These are phyloP conservation scores for Mycena maculata DNA, from an alignment of 768 basidiomycete species.

Conservation along the genomic window DNA sequence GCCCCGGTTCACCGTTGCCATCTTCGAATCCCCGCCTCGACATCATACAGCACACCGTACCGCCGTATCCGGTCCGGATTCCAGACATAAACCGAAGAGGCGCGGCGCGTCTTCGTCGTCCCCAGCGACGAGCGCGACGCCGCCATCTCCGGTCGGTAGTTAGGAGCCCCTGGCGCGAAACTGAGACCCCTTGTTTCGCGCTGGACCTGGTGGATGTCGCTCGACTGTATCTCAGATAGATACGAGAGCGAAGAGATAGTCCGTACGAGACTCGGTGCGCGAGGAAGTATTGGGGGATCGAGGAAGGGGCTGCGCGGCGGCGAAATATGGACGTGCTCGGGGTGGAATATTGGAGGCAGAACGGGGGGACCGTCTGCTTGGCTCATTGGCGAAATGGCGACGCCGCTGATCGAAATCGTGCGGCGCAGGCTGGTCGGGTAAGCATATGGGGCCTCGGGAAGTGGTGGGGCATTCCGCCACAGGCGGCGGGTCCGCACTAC, in stretches of 20 bases:
- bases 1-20: no score
- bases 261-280: conserved; percentile 1
- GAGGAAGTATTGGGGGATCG: neutral
- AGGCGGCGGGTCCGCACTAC: neutral
- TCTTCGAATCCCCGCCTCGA: conserved; percentile 1
- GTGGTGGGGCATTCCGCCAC: neutral
- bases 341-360: no score
- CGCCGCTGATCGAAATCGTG: conserved; percentile 11
- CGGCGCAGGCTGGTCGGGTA: neutral
- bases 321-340: neutral
- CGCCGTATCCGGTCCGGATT: neutral
- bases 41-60: conserved; percentile 3
- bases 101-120: conserved; percentile 6
- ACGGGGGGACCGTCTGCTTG: neutral
- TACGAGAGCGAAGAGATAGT: neutral
- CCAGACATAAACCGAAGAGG: neutral
- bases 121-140: conserved; percentile 21
- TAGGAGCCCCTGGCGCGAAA: neutral
- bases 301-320: neutral
- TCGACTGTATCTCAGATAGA: neutral
- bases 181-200: conserved; percentile 16
- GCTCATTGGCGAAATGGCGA: conserved; percentile 1
- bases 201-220: conserved; percentile 12
- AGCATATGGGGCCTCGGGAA: neutral
- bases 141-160: neutral